Conservation (phyloP, 495 filamentous ascomycete species). For the Penicillium roqueforti region DNA sequence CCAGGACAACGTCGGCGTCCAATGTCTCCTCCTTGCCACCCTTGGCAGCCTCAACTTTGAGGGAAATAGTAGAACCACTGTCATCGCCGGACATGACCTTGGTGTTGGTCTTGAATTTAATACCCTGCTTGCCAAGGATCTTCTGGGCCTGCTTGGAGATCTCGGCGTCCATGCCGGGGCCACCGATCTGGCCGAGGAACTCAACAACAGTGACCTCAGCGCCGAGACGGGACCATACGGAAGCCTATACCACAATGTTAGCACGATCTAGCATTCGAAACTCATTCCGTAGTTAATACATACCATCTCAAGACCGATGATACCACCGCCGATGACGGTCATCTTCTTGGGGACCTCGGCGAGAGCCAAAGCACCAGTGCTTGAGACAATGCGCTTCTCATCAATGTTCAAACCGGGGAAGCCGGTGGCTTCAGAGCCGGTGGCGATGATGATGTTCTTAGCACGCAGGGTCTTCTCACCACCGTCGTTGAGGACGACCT, state of each 20-base stretch:
- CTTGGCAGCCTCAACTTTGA: conserved; percentile 89
- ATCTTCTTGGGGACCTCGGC: conserved; percentile 93
- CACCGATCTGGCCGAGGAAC: conserved; percentile 93
- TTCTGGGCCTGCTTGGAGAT: conserved; percentile 90
- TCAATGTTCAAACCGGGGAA: conserved; percentile 96
- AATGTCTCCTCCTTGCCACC: conserved; percentile 91
- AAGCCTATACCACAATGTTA: conserved; percentile 52
- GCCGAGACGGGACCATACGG: conserved; percentile 92
- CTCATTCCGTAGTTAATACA: conserved; percentile 10
- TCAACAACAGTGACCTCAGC: conserved; percentile 95
- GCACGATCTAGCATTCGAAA: background rate
- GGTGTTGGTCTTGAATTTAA: conserved; percentile 96
- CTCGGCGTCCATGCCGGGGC: conserved; percentile 94
- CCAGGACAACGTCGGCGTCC: conserved; percentile 92
- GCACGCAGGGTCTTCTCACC: conserved; percentile 78
- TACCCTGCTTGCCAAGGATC: conserved; percentile 91
- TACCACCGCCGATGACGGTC: conserved; percentile 96
- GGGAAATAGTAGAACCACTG: conserved; percentile 66
- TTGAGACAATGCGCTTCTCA: conserved; percentile 94
- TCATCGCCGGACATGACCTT: conserved; percentile 88
- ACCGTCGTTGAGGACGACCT: conserved; percentile 83
- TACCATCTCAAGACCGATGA: conserved; percentile 98
- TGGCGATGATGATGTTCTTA: conserved; percentile 98
- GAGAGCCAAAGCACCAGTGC: conserved; percentile 88
- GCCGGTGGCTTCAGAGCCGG: conserved; percentile 87